Evolutionary conservation across 768 basidiomycete genomes (phyloP).

Genomic region (Amanita phalloides): DNA sequence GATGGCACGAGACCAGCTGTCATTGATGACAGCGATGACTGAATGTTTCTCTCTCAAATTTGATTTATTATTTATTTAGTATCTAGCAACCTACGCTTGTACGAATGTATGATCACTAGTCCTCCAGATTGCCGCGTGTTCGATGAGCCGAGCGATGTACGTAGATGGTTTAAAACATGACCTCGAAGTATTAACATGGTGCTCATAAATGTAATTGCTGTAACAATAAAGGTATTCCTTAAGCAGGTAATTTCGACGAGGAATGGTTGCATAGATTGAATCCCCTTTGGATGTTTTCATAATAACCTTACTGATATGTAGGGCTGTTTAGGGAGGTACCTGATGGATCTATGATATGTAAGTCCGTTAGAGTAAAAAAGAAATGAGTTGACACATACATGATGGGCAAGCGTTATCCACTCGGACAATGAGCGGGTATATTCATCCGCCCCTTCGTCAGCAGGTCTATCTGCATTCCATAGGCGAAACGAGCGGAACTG

Average conservation of each 20-base stretch:
- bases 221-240: not conserved
- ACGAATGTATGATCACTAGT: not conserved
- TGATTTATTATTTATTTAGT: not conserved
- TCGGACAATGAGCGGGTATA: constrained; percentile 59
- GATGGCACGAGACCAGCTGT: not conserved
- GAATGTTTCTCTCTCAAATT: not conserved
- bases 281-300: not conserved
- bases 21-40: not conserved
- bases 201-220: not conserved
- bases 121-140: too few relatives aligned
- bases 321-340: not conserved
- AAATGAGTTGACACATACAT: constrained; percentile 31
- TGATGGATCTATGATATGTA: not conserved
- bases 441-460: constrained; percentile 62
- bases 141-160: too few relatives aligned
- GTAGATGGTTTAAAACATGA: too few relatives aligned
- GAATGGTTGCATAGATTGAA: not conserved
- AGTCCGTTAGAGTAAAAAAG: not conserved
- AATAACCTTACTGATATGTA: not conserved
- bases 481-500: constrained; percentile 60
- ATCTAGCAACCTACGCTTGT: not conserved
- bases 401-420: constrained; percentile 55
- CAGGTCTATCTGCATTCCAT: constrained; percentile 66
- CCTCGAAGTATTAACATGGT: not conserved
- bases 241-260: not conserved